phyloP scores from a whole-genome alignment of 208 protist genomes.

The Leishmania braziliensis region DNA sequence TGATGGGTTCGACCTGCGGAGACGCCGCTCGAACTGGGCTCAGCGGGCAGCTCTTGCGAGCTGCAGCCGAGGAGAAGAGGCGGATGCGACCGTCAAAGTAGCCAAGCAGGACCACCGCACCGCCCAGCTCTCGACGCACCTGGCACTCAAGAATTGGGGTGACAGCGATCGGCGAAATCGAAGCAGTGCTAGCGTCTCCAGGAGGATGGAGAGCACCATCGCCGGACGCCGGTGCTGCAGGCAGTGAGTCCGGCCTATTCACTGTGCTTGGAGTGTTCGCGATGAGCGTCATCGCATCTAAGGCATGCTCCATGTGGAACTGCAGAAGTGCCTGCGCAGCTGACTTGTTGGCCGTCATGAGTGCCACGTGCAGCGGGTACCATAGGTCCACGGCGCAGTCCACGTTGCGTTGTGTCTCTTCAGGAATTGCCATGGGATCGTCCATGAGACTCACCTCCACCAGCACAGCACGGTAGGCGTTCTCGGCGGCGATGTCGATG shows the following conservation, averaged over 20 bases:
- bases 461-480: slow-evolving; percentile 50
- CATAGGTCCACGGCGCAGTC: slow-evolving; percentile 63
- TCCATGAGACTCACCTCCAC: slow-evolving; percentile 74
- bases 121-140: slow-evolving; percentile 51
- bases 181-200: not conserved
- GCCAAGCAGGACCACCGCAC: slow-evolving; percentile 51
- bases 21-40: slow-evolving; percentile 5
- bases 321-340: slow-evolving; percentile 40
- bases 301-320: slow-evolving; percentile 66
- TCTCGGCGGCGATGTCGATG: slow-evolving; percentile 22
- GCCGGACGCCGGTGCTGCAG: not conserved
- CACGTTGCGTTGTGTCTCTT: slow-evolving; percentile 22
- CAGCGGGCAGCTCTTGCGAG: slow-evolving; percentile 17
- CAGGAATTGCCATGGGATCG: slow-evolving; percentile 43
- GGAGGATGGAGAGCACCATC: not conserved
- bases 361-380: slow-evolving; percentile 65
- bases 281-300: slow-evolving; percentile 35
- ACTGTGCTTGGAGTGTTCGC: slow-evolving; percentile 16
- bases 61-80: slow-evolving; percentile 16
- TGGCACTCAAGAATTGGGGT: slow-evolving; percentile 37
- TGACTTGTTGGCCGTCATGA: slow-evolving; percentile 50
- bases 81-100: slow-evolving; percentile 35
- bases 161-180: not conserved
- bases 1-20: not conserved
- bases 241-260: not conserved